Evolutionary conservation across 2,329 filamentous ascomycete species (phyloP), one percentile per base, ranked within the genome.

Genomic region (Arthroderma uncinatum): DNA sequence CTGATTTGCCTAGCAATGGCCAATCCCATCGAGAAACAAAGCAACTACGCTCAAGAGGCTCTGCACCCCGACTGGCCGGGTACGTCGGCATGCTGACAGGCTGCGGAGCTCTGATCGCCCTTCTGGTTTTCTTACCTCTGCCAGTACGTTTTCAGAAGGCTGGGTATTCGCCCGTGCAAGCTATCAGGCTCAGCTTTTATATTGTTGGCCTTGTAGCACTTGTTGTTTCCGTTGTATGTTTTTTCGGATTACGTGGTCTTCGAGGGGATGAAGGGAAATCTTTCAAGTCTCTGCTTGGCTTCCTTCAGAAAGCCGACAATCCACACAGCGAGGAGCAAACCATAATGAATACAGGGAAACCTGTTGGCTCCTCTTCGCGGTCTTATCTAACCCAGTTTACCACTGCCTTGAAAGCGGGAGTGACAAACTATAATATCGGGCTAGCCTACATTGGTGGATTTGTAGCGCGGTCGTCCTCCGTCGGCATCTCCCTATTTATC

Each of bases 371-470:
- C 4, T 28, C 44, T 36, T 60, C 58, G 34, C 44, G 67, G 8
- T 63, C 68, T 1, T 70, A 70, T 64, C 76, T 78, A 59, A 74
- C 80, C 61, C 78, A 87, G 56, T 74, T 89, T 54, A 73, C 79
- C 61, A 75, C 83, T 60, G 79, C 87, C 36, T 69, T 91, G 64
- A 64, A 82, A 5, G 79, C 95, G 9, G 91, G 87, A 12, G 82
- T 89, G 64, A 82, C 77, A 7, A 87, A 94, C 67, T 78, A 83
- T 8, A 82, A 86, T 63, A 95, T 98, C 60, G 85, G 83, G 16
- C 79, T 97, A 0, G 92, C 87, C 28, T 98, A 97, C 66, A 75
- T 97, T 0, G 93, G 92, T 61, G 93, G 93, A 1, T 96, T 97
- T 65, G 92, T 98, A 1, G 92, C 91, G 8, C 84, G 93, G 57